phyloP scores from a whole-genome alignment of 2,329 filamentous ascomycete genomes.

The Phialemonium atrogriseum region DNA sequence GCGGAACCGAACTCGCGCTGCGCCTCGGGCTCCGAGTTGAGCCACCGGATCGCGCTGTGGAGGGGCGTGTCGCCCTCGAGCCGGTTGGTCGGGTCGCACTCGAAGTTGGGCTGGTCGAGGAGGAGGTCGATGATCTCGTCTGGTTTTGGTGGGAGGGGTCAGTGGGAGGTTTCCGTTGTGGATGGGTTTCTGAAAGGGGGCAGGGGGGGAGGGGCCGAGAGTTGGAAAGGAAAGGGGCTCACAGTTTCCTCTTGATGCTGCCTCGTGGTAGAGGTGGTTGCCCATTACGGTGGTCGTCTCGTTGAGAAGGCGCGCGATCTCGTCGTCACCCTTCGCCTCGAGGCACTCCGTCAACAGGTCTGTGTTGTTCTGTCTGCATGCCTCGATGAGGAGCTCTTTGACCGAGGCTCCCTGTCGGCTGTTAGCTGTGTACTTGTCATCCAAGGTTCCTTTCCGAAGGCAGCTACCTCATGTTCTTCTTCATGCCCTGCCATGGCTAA shows the following conservation, averaged over 20 bases:
- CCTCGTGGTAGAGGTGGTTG: conserved; percentile 83
- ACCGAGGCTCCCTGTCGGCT: conserved; percentile 66
- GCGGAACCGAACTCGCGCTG: conserved; percentile 57
- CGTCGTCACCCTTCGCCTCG: conserved; percentile 48
- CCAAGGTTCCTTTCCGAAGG: too few species aligned
- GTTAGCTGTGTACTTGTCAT: too few species aligned
- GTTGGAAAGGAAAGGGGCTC: conserved; percentile 24
- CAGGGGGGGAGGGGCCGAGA: background rate
- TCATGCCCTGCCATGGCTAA: conserved; percentile 16
- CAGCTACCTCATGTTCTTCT: conserved; percentile 19
- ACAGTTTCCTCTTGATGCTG: conserved; percentile 81
- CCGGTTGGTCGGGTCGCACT: conserved; percentile 71
- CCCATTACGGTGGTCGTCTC: conserved; percentile 77
- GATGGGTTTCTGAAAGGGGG: background rate
- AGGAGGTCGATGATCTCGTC: conserved; percentile 76
- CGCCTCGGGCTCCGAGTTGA: conserved; percentile 57
- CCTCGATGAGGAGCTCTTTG: conserved; percentile 81
- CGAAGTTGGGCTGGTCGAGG: conserved; percentile 75
- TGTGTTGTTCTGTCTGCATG: conserved; percentile 87
- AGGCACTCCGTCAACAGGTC: conserved; percentile 74
- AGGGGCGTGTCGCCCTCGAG: conserved; percentile 70
- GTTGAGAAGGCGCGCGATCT: conserved; percentile 75
- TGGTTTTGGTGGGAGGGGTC: conserved; percentile 24
- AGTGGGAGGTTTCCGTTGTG: background rate
- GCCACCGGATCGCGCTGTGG: conserved; percentile 69